These are phyloP conservation scores for Triglochin maritima DNA, from an alignment of 106 monocot species.

Conservation along the genomic window DNA sequence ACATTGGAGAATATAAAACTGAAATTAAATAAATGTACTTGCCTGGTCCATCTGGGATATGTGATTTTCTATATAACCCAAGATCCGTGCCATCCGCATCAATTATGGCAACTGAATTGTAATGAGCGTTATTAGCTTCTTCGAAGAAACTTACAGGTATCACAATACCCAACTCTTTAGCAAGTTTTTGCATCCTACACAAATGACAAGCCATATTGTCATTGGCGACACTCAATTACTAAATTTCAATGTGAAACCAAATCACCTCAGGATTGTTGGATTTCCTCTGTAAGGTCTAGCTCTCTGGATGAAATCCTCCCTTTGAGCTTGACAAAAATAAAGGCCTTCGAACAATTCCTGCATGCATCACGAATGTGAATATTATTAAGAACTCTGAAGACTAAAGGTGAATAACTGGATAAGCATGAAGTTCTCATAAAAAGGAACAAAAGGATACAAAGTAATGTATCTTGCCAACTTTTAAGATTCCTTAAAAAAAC, in stretches of 20 bases:
- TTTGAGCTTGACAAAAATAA: slow-evolving; percentile 98
- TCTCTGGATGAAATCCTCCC: slow-evolving; percentile 58
- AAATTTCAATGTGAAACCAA: not conserved
- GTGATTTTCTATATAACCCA: slow-evolving; percentile 94
- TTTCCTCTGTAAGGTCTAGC: slow-evolving; percentile 85
- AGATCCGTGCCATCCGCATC: slow-evolving; percentile 95
- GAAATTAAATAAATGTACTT: slow-evolving; percentile 2
- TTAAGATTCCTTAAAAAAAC: not conserved
- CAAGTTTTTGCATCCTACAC: slow-evolving; percentile 77
- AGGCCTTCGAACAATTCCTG: slow-evolving; percentile 96
- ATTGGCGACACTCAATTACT: too few relatives aligned
- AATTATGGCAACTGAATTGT: slow-evolving; percentile 88
- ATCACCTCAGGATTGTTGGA: slow-evolving; percentile 64
- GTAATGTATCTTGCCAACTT: not conserved
- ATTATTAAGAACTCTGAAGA: too few relatives aligned
- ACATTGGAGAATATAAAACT: not conserved
- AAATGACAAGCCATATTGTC: too few relatives aligned
- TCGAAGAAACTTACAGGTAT: slow-evolving; percentile 83
- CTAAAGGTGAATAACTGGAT: not conserved
- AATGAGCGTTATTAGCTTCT: slow-evolving; percentile 97
- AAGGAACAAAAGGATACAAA: not conserved
- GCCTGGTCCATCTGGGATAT: slow-evolving; percentile 98
- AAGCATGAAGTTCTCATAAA: slow-evolving; percentile 1
- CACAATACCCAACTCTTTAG: not conserved
- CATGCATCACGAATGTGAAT: too few relatives aligned